phyloP scores from a whole-genome alignment of 2,329 filamentous ascomycete species.

The Nemania sp. region DNA sequence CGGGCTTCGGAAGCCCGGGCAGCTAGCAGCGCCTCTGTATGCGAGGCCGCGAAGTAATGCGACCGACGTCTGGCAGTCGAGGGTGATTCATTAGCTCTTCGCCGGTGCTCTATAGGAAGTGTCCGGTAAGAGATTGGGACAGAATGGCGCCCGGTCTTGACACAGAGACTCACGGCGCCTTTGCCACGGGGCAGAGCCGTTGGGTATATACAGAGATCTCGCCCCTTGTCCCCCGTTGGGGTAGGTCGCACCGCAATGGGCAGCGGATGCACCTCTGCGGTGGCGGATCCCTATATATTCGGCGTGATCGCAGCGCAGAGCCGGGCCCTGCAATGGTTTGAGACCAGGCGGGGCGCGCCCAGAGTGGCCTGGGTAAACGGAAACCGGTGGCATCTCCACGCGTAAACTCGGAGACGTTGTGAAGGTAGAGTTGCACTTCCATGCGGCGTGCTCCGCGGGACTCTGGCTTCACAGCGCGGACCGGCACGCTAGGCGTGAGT shows the following conservation, averaged over 20 bases:
- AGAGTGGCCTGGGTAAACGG: constrained; percentile 25
- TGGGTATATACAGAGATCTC: constrained; percentile 23
- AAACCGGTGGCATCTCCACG: constrained; percentile 6
- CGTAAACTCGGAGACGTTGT: constrained; percentile 1
- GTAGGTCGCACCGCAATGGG: constrained; percentile 5
- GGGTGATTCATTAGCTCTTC: too few species aligned
- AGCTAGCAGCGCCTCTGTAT: background rate
- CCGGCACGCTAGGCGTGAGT: background rate
- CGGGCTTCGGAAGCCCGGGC: background rate
- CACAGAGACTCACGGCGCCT: constrained; percentile 12
- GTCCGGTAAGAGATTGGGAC: background rate
- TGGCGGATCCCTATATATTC: constrained; percentile 15
- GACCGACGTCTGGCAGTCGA: background rate
- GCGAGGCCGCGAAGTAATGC: background rate
- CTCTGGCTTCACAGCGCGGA: background rate
- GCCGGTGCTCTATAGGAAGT: background rate
- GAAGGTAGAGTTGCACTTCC: background rate
- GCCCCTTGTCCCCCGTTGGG: constrained; percentile 4
- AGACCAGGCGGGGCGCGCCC: background rate
- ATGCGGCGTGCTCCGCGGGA: background rate
- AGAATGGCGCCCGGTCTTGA: constrained; percentile 12
- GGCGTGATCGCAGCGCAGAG: constrained; percentile 14
- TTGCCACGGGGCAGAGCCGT: constrained; percentile 24
- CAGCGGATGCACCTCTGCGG: constrained; percentile 17
- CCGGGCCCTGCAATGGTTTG: background rate